These are phyloP conservation scores for Rhizopogon sp. DNA, from an alignment of 768 basidiomycete species.

Conservation along the genomic window DNA sequence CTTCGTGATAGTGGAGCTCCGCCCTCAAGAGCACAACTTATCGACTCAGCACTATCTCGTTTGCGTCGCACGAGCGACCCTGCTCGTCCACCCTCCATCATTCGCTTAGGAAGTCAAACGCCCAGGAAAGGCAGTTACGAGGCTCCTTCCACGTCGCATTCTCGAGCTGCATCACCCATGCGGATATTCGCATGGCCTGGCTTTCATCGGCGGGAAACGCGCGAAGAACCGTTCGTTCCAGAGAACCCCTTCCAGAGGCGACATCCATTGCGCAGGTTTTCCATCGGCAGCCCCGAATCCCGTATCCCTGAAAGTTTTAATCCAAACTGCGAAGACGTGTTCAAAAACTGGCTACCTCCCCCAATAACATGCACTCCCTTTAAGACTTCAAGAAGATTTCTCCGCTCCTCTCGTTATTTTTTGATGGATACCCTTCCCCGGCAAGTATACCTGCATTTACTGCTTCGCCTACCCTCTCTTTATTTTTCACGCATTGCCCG, in stretches of 20 bases:
- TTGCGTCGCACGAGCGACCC: slow-evolving; percentile 2
- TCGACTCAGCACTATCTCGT: slow-evolving; percentile 2
- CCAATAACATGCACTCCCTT: slow-evolving; percentile 9
- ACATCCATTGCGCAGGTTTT: slow-evolving; percentile 15
- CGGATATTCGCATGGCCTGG: slow-evolving; percentile 52
- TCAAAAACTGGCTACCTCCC: slow-evolving; percentile 16
- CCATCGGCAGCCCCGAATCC: slow-evolving; percentile 16
- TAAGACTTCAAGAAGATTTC: slow-evolving; percentile 11
- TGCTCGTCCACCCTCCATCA: slow-evolving; percentile 5
- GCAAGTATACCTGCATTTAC: slow-evolving; percentile 38
- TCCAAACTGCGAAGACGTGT: slow-evolving; percentile 16
- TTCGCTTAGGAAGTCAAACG: slow-evolving; percentile 12
- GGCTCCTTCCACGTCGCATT: slow-evolving; percentile 32
- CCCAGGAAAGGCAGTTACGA: slow-evolving; percentile 19
- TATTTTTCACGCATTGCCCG: slow-evolving; percentile 77
- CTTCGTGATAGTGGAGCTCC: neutral
- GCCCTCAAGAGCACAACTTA: slow-evolving; percentile 4
- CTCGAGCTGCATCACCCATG: slow-evolving; percentile 50
- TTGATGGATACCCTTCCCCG: slow-evolving; percentile 35
- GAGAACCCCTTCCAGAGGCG: slow-evolving; percentile 46
- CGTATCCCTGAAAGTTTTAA: slow-evolving; percentile 11
- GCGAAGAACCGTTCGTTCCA: slow-evolving; percentile 53
- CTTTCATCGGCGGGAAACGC: slow-evolving; percentile 44
- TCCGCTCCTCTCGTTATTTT: slow-evolving; percentile 20
- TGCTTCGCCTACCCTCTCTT: slow-evolving; percentile 70